A percentile compares a stretch with the other conserved stretches of the same genome.
Evolutionary conservation across 192 early-diverging fungal genomes (phyloP).

Genomic region (Phycomyces nitens): DNA sequence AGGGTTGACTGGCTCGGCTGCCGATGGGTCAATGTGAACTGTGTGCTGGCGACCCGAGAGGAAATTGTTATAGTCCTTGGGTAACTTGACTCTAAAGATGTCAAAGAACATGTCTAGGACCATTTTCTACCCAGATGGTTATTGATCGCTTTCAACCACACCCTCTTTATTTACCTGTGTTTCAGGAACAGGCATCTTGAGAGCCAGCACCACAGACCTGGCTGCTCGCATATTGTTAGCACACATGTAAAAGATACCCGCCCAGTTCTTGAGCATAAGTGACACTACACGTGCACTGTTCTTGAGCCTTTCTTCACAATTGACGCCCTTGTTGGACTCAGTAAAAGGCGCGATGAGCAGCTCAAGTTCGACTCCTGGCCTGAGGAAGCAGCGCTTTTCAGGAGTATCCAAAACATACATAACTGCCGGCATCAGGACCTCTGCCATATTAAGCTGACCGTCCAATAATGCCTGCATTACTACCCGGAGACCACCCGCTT

Average conservation of each 20-base stretch:
- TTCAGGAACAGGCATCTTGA: conserved; percentile 66
- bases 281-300: conserved; percentile 60
- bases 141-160: background rate
- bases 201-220: conserved; percentile 64
- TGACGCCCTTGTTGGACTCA: conserved; percentile 62
- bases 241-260: conserved; percentile 75
- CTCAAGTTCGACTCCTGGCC: conserved; percentile 79
- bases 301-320: conserved; percentile 63
- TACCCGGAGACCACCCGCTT: conserved; percentile 65
- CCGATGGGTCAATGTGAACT: conserved; percentile 22
- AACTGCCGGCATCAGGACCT: conserved; percentile 59
- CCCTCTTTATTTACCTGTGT: conserved; percentile 46
- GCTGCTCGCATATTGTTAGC: conserved; percentile 68
- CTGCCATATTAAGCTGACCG: conserved; percentile 53
- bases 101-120: conserved; percentile 80
- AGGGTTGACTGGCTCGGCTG: conserved; percentile 1
- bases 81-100: conserved; percentile 68
- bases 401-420: conserved; percentile 73
- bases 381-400: conserved; percentile 55
- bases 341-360: conserved; percentile 78
- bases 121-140: conserved; percentile 61
- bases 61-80: conserved; percentile 51
- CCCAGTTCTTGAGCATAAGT: conserved; percentile 72
- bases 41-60: conserved; percentile 39
- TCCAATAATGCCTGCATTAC: conserved; percentile 67